phyloP scores from a whole-genome alignment of 176 grass and related monocot species.

The Rhipidocladum racemiflorum region DNA sequence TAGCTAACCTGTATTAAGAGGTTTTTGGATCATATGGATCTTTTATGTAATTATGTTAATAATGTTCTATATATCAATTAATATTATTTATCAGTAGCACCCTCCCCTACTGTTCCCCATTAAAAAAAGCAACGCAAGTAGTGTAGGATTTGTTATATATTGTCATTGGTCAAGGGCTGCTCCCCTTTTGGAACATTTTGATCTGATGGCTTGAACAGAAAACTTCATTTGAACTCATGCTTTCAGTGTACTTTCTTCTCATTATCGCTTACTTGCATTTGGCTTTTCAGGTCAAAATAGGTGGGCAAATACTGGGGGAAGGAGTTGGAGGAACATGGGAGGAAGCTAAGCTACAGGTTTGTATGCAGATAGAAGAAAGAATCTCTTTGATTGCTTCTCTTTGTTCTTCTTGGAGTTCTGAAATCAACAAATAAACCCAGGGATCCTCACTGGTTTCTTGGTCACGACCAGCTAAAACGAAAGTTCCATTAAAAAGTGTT shows the following conservation, averaged over 20 bases:
- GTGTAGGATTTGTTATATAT: neutral
- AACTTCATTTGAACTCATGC: neutral
- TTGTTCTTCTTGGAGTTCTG: conserved; percentile 19
- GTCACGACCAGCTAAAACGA: no score
- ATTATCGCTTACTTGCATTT: neutral
- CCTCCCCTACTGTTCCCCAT: no score
- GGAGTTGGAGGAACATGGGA: conserved; percentile 73
- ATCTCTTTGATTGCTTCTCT: conserved; percentile 6
- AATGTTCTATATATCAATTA: no score
- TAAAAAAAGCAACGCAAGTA: neutral
- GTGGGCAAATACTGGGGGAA: conserved; percentile 51
- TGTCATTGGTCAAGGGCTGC: neutral
- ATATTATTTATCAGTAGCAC: no score
- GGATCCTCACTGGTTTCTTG: neutral
- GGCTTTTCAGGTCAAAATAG: conserved; percentile 69
- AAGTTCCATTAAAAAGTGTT: no score
- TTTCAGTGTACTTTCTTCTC: neutral
- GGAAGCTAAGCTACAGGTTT: conserved; percentile 83
- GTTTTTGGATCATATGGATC: no score
- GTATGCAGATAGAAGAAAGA: neutral
- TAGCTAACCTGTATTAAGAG: no score
- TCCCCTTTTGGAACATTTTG: conserved; percentile 1
- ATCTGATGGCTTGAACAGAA: neutral
- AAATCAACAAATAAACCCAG: conserved; percentile 6
- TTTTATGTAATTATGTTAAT: no score